Percentiles rank a stretch among this genome's conserved stretches.
phyloP scores from a whole-genome alignment of 2,329 filamentous ascomycete species.

The Xylaria sp. region DNA sequence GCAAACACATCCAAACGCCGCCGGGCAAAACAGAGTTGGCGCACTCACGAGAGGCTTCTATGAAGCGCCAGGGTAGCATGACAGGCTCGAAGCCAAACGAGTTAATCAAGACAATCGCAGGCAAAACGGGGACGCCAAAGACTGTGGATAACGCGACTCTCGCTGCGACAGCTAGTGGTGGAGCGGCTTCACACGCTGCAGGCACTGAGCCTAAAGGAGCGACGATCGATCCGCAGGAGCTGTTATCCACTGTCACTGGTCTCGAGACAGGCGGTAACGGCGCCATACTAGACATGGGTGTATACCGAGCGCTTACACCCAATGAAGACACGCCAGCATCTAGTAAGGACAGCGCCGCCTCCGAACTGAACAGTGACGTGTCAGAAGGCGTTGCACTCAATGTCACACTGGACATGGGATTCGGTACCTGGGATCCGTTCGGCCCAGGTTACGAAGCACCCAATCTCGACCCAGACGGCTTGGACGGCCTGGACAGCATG shows the following conservation, averaged over 20 bases:
- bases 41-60: slow-evolving; percentile 57
- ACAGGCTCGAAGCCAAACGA: slow-evolving; percentile 50
- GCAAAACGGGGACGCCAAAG: slow-evolving; percentile 36
- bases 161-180: slow-evolving; percentile 27
- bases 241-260: slow-evolving; percentile 49
- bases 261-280: slow-evolving; percentile 52
- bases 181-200: slow-evolving; percentile 35
- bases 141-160: slow-evolving; percentile 33
- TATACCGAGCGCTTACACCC: slow-evolving; percentile 62
- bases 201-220: slow-evolving; percentile 3
- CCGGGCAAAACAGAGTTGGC: slow-evolving; percentile 50
- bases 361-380: slow-evolving; percentile 67
- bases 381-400: slow-evolving; percentile 60
- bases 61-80: slow-evolving; percentile 56
- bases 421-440: slow-evolving; percentile 57
- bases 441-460: slow-evolving; percentile 49
- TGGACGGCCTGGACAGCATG: slow-evolving; percentile 31
- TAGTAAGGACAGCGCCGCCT: slow-evolving; percentile 63
- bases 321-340: slow-evolving; percentile 71
- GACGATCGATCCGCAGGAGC: slow-evolving; percentile 59
- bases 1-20: slow-evolving; percentile 57
- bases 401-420: slow-evolving; percentile 46
- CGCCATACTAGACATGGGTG: slow-evolving; percentile 57
- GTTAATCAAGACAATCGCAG: slow-evolving; percentile 28
- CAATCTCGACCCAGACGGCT: slow-evolving; percentile 37